Base-by-base conservation (phyloP, 2,329 filamentous ascomycete genomes). In the Phaeosphaeriaceae sp. region DNA sequence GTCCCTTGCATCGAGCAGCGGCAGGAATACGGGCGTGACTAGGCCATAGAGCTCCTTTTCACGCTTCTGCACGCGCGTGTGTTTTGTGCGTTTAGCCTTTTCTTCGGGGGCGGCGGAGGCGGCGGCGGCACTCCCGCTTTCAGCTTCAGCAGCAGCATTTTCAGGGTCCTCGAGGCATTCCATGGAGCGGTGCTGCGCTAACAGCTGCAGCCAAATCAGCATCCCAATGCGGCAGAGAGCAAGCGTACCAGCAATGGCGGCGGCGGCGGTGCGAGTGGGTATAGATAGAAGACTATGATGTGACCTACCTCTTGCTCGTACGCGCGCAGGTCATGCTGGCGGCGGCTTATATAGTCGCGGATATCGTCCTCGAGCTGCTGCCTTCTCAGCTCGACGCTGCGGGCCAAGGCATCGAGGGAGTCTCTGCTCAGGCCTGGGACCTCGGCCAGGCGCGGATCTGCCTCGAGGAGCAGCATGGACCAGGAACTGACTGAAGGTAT, bases 31-130 rank as follows among this genome's bases (percentile, higher is more conserved):
- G 13, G 73, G 74, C 36, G 75, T 76, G 25, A 76, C 69, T 51
- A 77, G 65, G 40, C 74, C 74, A 56, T 69, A 74, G 27, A 77
- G 72, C 62, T 77, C 75, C 45, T 72, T 63, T 60, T 77, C 75
- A 50, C 74, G 70, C 65, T 77, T 76, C 61, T 76, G 74, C 25
- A 76, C 74, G 51, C 72, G 70, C 50, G 69, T 70, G 65, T 75
- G 71, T 65, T 76, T 77, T 49, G 67, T 71, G 40, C 66, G 70
- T 67, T 72, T 75, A 54, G 62, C 65, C 55, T 63, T 66, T 49
- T 75, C 71, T 45, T 65, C 62, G 17, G 65, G 61, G 48, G 57
- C 31, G 31, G 25, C 25, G 25, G 25, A 27, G 25, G 25, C 25
- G 25, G 25, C 25, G 25, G 25, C 25, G 25, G 5, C 9, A 4